These are phyloP conservation scores for Echeveria elegans DNA, from an alignment of 164 flowering plant genomes.

Conservation along the genomic window DNA sequence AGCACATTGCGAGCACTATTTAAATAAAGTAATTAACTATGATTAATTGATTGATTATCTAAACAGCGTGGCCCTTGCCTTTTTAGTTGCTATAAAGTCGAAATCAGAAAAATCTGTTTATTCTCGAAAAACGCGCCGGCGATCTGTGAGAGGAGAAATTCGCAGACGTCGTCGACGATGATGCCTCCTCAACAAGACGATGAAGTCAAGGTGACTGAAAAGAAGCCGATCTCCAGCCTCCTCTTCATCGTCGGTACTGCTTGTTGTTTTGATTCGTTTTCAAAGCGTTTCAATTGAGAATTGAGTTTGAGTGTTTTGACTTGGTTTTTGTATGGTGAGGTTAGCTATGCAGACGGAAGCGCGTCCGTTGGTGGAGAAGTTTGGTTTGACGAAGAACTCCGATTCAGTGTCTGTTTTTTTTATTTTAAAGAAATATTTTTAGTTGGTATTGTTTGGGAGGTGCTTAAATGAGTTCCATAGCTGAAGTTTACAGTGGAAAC, in stretches of 20 bases:
- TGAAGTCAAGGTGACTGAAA: slow-evolving; percentile 17
- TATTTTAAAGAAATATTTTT: no score
- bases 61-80: neutral
- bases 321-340: neutral
- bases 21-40: neutral
- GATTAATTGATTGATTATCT: neutral
- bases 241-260: slow-evolving; percentile 40
- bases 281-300: neutral
- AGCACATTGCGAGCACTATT: no score
- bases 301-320: neutral
- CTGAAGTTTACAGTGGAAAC: neutral
- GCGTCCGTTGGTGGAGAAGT: slow-evolving; percentile 66
- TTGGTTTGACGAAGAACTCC: slow-evolving; percentile 48
- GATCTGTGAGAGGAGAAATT: neutral
- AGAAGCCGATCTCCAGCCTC: slow-evolving; percentile 49
- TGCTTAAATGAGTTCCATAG: neutral
- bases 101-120: neutral
- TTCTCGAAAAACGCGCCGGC: neutral
- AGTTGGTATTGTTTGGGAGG: neutral
- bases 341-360: slow-evolving; percentile 99
- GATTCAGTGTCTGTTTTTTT: slow-evolving; percentile 46
- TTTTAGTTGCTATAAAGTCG: neutral
- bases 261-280: neutral
- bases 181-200: slow-evolving; percentile 6
- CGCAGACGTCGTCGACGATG: neutral